A percentile compares a stretch with the other conserved stretches of the same genome.
Conservation (phyloP, 1,139 yeast species). For the Blastobotrys persicus region DNA sequence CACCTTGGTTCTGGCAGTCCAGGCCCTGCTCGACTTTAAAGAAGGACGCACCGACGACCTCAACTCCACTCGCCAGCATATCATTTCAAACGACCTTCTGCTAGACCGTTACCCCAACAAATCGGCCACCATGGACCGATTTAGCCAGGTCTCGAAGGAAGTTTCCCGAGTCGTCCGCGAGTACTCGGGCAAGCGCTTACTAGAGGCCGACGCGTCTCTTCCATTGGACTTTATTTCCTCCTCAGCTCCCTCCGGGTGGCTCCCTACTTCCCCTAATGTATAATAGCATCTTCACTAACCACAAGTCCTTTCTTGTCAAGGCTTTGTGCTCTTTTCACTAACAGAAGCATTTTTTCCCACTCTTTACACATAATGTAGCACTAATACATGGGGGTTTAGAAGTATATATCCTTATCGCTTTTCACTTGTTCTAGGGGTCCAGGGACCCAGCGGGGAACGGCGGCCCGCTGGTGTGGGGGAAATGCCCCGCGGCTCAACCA, state of each 20-base stretch:
- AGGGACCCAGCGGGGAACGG: not conserved
- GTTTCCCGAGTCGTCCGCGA: conserved; percentile 13
- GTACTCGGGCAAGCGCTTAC: conserved; percentile 9
- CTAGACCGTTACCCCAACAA: conserved; percentile 14
- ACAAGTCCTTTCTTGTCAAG: too few relatives aligned
- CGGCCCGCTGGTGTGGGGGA: not conserved
- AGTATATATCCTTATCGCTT: too few relatives aligned
- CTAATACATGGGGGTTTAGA: not conserved
- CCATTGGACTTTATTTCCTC: not conserved
- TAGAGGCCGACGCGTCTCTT: conserved; percentile 3
- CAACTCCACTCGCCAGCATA: conserved; percentile 12
- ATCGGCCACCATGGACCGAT: conserved; percentile 16
- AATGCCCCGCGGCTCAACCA: not conserved
- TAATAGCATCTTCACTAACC: not conserved
- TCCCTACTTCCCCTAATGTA: conserved; percentile 1
- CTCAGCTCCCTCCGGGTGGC: not conserved
- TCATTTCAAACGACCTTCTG: conserved; percentile 14
- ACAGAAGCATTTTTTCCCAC: too few relatives aligned
- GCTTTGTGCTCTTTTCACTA: too few relatives aligned
- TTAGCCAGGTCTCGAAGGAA: conserved; percentile 13
- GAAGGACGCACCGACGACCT: conserved; percentile 11
- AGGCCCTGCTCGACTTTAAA: conserved; percentile 12
- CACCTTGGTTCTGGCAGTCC: conserved; percentile 12
- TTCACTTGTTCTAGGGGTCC: not conserved
- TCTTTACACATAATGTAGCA: too few relatives aligned